Evolutionary conservation across 176 grass and related monocot genomes (phyloP).

Genomic region (Canna indica): DNA sequence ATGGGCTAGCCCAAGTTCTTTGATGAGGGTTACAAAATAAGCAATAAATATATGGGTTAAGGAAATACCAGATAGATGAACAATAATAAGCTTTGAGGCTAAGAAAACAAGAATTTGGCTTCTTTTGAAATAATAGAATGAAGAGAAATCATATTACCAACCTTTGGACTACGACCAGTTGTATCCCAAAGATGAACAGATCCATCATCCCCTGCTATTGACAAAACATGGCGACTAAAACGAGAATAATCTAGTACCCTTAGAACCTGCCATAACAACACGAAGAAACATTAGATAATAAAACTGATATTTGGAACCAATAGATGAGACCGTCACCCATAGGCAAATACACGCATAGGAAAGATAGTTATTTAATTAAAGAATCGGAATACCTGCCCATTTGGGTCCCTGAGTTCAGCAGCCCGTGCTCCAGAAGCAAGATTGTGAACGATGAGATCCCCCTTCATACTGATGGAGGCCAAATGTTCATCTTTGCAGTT

Average conservation of each 20-base stretch:
- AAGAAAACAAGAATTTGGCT: conserved; percentile 8
- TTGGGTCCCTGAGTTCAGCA: conserved; percentile 93
- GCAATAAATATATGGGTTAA: too few species aligned
- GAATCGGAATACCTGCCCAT: conserved; percentile 56
- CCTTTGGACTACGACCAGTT: conserved; percentile 79
- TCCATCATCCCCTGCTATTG: conserved; percentile 92
- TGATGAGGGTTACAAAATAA: too few species aligned
- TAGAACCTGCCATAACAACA: conserved; percentile 64
- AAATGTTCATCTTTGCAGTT: conserved; percentile 97
- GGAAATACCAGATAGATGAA: too few species aligned
- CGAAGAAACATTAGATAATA: not conserved
- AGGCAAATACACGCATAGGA: not conserved
- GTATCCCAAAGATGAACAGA: conserved; percentile 98
- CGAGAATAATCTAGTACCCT: conserved; percentile 94
- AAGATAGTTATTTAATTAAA: not conserved
- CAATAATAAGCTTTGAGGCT: too few species aligned
- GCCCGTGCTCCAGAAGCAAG: conserved; percentile 91
- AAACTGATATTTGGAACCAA: too few species aligned
- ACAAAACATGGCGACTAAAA: conserved; percentile 76
- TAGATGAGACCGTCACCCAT: not conserved
- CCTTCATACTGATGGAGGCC: conserved; percentile 88
- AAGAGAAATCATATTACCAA: conserved; percentile 24
- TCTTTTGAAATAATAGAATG: not conserved
- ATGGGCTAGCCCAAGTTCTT: too few species aligned
- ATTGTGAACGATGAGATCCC: conserved; percentile 98